Base-by-base conservation (phyloP, 306 rosid genomes). In the Inga oerstediana region DNA sequence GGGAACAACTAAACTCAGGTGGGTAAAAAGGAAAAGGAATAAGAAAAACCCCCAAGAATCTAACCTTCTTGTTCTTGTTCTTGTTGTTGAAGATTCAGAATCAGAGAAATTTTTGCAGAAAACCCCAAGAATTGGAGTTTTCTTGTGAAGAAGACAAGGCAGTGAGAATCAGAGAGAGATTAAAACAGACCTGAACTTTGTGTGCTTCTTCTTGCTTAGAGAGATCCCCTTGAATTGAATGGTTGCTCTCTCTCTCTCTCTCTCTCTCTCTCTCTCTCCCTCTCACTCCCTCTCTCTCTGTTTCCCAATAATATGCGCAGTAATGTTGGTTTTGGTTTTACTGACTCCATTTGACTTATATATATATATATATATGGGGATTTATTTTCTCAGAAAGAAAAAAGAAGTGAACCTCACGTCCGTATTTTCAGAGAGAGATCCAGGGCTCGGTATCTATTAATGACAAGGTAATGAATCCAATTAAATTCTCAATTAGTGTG, bases 1-100 rank as follows among this genome's bases (percentile, higher is more conserved):
- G 41, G 15, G 0, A 15, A 65, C 1, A 13, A 52, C 14, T 4
- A 30, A 32, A 65, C 39, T 44, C 22, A 72, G 22, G 4, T 51
- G 35, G 35, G 37, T 24, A 35, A 4, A 10, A 52, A 52, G 43
- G 39, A 7, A 2, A 67, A 8, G 24, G 10, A 72, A 52, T 11
- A 49, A 49, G 58, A 51, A 58, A 24, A 54, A 32, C 45, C 20
- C 48, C 24, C 41, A 80, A 59, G 58, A 76, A 79, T 84, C 81
- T 82, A 85, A 90, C 90, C 46, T 37, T 68, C 7, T 89, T 85
- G 48, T 79, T 69, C 24, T 91, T 84, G 69, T 79, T 51, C 16
- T 80, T 69, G 22, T 91, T 84, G 69, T 79, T 51, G 20, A 45
- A 52, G 92, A 85, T 86, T 79, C 80, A 85, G 85, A 84, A 82